These are phyloP conservation scores for Lycium barbarum DNA, from an alignment of 257 asterid genomes.

Conservation along the genomic window DNA sequence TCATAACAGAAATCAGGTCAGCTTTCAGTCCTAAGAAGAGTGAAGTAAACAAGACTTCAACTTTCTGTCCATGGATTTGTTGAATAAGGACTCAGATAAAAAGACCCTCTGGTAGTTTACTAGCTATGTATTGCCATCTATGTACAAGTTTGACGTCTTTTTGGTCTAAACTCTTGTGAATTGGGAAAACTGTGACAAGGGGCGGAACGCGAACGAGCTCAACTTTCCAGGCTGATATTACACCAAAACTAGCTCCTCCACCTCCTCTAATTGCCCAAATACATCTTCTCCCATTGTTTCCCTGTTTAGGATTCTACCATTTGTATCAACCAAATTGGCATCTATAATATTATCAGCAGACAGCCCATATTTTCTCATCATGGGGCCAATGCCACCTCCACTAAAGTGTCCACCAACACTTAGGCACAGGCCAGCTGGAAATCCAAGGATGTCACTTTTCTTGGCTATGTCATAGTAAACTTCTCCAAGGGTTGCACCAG, in stretches of 20 bases:
- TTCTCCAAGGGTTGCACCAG: constrained; percentile 46
- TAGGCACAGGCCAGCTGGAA: constrained; percentile 43
- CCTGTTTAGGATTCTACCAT: constrained; percentile 34
- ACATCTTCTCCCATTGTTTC: constrained; percentile 36
- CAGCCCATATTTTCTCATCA: constrained; percentile 41
- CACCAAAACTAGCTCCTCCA: constrained; percentile 45
- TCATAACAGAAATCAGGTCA: constrained; percentile 28
- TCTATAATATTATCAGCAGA: constrained; percentile 41
- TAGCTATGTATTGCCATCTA: constrained; percentile 36
- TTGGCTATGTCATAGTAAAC: constrained; percentile 37
- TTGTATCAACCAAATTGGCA: constrained; percentile 35
- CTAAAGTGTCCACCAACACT: constrained; percentile 48
- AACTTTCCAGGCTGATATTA: constrained; percentile 39
- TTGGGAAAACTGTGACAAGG: constrained; percentile 32
- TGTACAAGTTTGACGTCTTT: constrained; percentile 30
- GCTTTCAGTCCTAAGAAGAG: constrained; percentile 37
- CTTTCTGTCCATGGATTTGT: constrained; percentile 1
- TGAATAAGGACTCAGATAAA: constrained; percentile 37
- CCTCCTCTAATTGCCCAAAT: constrained; percentile 51
- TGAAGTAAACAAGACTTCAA: constrained; percentile 28
- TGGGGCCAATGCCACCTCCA: constrained; percentile 50
- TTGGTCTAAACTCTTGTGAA: constrained; percentile 31
- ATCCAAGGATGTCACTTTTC: constrained; percentile 35
- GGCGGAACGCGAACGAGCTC: constrained; percentile 34
- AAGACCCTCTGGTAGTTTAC: constrained; percentile 31